Base-by-base conservation (phyloP, 176 grass and related monocot genomes). In the Juncus effusus region DNA sequence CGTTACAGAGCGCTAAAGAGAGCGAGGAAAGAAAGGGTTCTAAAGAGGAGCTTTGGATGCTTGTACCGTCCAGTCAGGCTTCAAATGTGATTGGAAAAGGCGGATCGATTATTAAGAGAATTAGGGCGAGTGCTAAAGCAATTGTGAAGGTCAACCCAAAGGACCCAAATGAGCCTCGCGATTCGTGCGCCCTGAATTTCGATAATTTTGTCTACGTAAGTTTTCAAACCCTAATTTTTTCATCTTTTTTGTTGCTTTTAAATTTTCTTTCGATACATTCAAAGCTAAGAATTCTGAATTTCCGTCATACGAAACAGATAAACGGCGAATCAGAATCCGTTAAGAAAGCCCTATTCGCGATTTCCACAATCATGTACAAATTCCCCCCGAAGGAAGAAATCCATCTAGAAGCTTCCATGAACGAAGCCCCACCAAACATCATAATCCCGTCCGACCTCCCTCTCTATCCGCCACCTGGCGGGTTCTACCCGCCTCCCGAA, bases 121-220 rank as follows among this genome's bases (percentile, higher is more conserved):
- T 99, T 51, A 80, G 94, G 38, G 75, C 80, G 8, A 82, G 51
- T 7, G 84, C 89, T 40, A 80, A 55, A 77, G 79, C 89, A 75
- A 79, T 71, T 60, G 81, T 99, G 58, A 93, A 93, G 82, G 78
- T 99, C 67, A 99, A 16, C 55, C 83, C 83, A 61, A 99, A 99
- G 80, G 81, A 87, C 77, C 75, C 88, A 49, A 79, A 64, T 3
- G 73, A 99, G 11, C 62, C 42, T 10, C 75, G 75, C 54, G 82
- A 99, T 68, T 87, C 86, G 38, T 99, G 89, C 71, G 95, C 95
- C 74, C 81, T 99, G 83, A 82, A 77, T 42, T 93, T 80, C 51
- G 94, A 97, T 77, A 97, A 92, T 73, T 92, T 97, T 54, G 79
- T 99, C 82, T 83, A 85, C 85, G 95, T 99, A 94, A 78, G 41